phyloP scores from a whole-genome alignment of 345 rosid species.

The Trapa bicornis region DNA sequence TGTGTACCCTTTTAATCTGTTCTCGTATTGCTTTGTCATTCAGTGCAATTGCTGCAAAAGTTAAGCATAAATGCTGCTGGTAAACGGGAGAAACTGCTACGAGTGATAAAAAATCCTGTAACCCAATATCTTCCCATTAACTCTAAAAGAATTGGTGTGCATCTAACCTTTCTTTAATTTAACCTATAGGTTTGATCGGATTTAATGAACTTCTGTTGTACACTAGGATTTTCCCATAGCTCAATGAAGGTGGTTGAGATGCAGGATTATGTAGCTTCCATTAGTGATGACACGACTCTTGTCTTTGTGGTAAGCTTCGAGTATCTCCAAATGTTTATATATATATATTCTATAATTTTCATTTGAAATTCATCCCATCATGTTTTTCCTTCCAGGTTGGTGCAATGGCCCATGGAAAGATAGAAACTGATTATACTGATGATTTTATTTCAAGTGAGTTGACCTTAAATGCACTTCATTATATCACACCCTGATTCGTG shows the following conservation, averaged over 20 bases:
- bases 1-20: not conserved
- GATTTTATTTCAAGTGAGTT: conserved; percentile 47
- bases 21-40: conserved; percentile 10
- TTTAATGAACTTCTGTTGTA: conserved; percentile 4
- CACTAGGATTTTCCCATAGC: conserved; percentile 72
- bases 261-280: conserved; percentile 41
- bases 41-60: conserved; percentile 86
- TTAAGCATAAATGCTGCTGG: conserved; percentile 64
- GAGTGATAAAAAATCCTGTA: conserved; percentile 71
- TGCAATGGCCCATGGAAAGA: conserved; percentile 87
- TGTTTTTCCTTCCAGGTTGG: conserved; percentile 40
- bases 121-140: conserved; percentile 46
- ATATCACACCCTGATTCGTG: not conserved
- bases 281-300: conserved; percentile 40
- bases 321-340: not conserved
- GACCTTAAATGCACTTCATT: not conserved
- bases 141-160: conserved; percentile 58
- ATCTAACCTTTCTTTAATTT: not conserved
- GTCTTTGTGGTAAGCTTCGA: conserved; percentile 74
- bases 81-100: conserved; percentile 68
- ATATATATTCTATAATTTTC: not conserved
- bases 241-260: conserved; percentile 56
- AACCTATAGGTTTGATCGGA: conserved; percentile 1
- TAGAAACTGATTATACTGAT: conserved; percentile 42
- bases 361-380: conserved; percentile 1